phyloP scores from a whole-genome alignment of 2,329 filamentous ascomycete genomes.

The Diaporthe nobilis region DNA sequence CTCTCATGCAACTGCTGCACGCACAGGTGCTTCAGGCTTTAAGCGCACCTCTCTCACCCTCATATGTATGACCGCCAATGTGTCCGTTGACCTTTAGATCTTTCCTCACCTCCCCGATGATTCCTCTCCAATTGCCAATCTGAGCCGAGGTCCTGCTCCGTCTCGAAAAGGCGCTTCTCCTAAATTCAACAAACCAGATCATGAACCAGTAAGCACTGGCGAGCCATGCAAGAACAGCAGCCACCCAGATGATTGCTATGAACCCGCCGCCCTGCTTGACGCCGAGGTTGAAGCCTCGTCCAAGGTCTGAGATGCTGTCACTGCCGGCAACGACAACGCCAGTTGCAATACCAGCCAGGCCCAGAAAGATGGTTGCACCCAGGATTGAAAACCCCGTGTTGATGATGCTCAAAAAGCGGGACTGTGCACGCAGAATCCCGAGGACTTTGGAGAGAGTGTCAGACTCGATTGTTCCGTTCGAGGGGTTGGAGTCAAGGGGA shows the following conservation, averaged over 20 bases:
- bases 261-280: slow-evolving; percentile 40
- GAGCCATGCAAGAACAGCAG: slow-evolving; percentile 37
- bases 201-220: slow-evolving; percentile 44
- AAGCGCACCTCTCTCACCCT: background rate
- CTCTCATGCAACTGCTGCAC: background rate
- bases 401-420: slow-evolving; percentile 38
- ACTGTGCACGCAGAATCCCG: slow-evolving; percentile 38
- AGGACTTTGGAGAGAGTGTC: slow-evolving; percentile 30
- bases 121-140: slow-evolving; percentile 46
- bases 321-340: slow-evolving; percentile 40
- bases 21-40: background rate
- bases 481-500: no score
- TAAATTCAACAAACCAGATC: slow-evolving; percentile 47
- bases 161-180: slow-evolving; percentile 44
- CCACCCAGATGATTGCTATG: slow-evolving; percentile 44
- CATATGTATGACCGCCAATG: background rate
- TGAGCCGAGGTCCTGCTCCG: slow-evolving; percentile 42
- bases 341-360: slow-evolving; percentile 42
- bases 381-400: slow-evolving; percentile 40
- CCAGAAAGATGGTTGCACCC: slow-evolving; percentile 31
- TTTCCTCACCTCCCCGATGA: slow-evolving; percentile 44
- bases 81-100: slow-evolving; percentile 41
- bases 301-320: slow-evolving; percentile 30
- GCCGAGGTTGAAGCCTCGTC: slow-evolving; percentile 41
- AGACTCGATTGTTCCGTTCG: background rate